Evolutionary conservation across 2,329 filamentous ascomycete species (phyloP), one percentile per base, ranked within the genome.

Genomic region (Beauveria pseudobassiana): DNA sequence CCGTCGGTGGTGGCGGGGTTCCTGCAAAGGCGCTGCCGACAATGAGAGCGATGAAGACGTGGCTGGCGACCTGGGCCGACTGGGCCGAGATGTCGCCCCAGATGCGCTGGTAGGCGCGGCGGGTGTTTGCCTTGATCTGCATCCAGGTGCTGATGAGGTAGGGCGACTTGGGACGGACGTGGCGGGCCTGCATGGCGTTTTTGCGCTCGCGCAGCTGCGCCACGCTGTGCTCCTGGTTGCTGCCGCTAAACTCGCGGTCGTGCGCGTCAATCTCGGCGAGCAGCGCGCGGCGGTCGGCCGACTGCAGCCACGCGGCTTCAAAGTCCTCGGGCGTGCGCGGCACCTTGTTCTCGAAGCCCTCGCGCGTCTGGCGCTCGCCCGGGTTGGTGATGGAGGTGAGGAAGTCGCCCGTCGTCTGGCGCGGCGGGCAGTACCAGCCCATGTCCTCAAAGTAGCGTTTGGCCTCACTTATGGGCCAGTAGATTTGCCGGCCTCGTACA

Each of bases 401-500:
- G 68, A 90, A 90, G 67, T 90, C 88, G 2, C 81, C 85, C 0
- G 83, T 87, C 0, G 87, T 90, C 69, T 90, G 87, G 3, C 88
- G 80, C 3, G 79, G 72, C 0, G 87, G 87, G 66, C 87, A 90
- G 40, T 81, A 71, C 80, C 84, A 93, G 46, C 89, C 89, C 73
- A 88, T 83, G 14, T 80, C 75, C 67, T 86, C 82, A 63, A 93
- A 92, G 72, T 85, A 92, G 0, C 71, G 70, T 67, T 81, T 86
- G 0, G 89, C 89, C 2, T n/a, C n/a, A n/a, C n/a, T n/a, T n/a
- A n/a, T n/a, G n/a, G n/a, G n/a, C n/a, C n/a, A n/a, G 75, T 85
- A 93, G 64, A 93, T 93, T 69, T 93, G 83, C 0, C 87, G 81
- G 1, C 90, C 69, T 92, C 87, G 68, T 93, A 91, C 0, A 93